These are phyloP conservation scores for Kuraishia capsulata DNA, from an alignment of 805 yeast species.

Conservation along the genomic window DNA sequence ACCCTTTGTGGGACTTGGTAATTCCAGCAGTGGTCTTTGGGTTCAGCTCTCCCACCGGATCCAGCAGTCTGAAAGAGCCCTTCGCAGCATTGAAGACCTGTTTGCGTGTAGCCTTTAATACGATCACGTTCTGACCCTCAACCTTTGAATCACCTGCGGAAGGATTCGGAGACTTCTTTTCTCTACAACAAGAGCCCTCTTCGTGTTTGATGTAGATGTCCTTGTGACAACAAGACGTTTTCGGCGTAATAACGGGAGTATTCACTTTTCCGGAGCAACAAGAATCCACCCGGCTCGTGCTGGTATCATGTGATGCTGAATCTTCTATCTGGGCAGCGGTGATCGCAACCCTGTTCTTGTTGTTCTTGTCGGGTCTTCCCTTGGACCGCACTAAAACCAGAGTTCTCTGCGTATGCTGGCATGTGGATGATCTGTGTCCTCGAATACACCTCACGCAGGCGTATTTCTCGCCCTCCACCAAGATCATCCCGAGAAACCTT, in stretches of 20 bases:
- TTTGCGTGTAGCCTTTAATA: constrained; percentile 23
- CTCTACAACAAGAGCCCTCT: constrained; percentile 2
- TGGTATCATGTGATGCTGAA: too few relatives aligned
- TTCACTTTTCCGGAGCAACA: background rate
- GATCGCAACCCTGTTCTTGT: constrained; percentile 51
- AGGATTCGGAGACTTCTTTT: constrained; percentile 2
- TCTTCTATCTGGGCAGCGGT: constrained; percentile 30
- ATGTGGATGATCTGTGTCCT: constrained; percentile 85
- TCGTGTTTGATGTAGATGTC: constrained; percentile 1
- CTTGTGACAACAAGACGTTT: background rate
- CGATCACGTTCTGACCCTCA: constrained; percentile 12
- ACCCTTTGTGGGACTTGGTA: background rate
- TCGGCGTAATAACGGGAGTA: too few relatives aligned
- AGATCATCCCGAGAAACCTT: constrained; percentile 42
- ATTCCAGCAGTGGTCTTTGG: background rate
- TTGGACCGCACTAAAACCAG: constrained; percentile 81
- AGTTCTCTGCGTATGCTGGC: constrained; percentile 74
- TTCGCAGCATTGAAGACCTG: constrained; percentile 26
- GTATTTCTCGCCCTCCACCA: constrained; percentile 70
- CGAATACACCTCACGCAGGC: constrained; percentile 84
- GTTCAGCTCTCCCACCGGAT: constrained; percentile 15
- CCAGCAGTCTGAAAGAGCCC: constrained; percentile 21
- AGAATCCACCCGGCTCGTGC: too few relatives aligned
- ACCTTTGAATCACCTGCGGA: background rate
- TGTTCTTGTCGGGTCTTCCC: constrained; percentile 71